Evolutionary conservation across 139 green algal genomes (phyloP), one percentile per base, ranked within the genome.

Genomic region (Ettlia oleoabundans): DNA sequence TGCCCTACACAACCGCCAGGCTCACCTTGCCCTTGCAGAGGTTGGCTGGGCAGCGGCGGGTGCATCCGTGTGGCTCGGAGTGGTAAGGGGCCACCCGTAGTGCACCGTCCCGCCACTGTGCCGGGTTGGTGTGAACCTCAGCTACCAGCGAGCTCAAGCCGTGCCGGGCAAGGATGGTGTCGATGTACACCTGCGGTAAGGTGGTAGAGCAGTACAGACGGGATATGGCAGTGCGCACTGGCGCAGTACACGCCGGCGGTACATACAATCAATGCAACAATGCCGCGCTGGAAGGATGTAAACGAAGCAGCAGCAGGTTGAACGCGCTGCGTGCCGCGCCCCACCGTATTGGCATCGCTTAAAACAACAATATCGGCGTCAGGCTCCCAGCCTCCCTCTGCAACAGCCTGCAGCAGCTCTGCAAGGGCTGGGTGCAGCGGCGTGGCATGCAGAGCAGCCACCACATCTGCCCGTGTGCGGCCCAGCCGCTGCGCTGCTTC

Each of bases 1-100:
- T 8, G 4, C 18, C 10, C n/a, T 26, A 21, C 33, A 2, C 4
- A 28, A 9, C 6, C 33, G 33, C 28, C 13, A 21, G 22, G 15
- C 71, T 41, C 7, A 81, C 83, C 83, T 82, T 51, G 37, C 84
- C 84, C 53, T 88, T 88, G 84, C 84, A 88, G n/a, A 88, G 69
- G 42, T 88, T 88, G 19, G 76, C 33, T 8, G 84, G 84, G 73
- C 84, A 88, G 21, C n/a, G 52, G 30, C 41, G n/a, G 30, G 41
- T 19, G 66, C 84, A 88, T 28, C 80, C 71, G 41, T 84, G 84
- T 9, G 78, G 64, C 8, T 62, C 24, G 40, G 67, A 40, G 71
- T 86, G 80, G 74, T 83, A 76, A 3, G 84, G 84, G 15, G 13
- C 35, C 32, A 88, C 80, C 7, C 80, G 76, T 55, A 88, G 75